A percentile compares a stretch with the other conserved stretches of the same genome.
phyloP scores from a whole-genome alignment of 345 rosid species.

The Cochlearia excelsa region DNA sequence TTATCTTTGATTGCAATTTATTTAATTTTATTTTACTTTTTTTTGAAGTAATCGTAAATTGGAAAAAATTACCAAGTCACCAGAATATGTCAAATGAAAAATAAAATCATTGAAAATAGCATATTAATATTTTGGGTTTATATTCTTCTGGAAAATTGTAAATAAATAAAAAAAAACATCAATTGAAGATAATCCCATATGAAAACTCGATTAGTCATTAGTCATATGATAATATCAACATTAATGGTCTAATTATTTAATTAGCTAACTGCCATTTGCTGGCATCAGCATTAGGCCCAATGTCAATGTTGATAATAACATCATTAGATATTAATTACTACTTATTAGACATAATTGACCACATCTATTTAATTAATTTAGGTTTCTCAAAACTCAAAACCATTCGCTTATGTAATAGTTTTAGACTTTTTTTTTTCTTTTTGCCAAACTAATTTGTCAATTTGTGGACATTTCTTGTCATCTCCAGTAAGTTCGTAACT shows the following conservation, averaged over 20 bases:
- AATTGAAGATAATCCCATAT: no score
- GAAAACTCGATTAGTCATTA: no score
- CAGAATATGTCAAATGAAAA: no score
- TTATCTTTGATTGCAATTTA: neutral
- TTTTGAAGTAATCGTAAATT: no score
- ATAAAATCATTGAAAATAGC: no score
- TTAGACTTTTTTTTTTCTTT: neutral
- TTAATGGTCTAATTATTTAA: constrained; percentile 20
- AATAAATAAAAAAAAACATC: no score
- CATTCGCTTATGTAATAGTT: neutral
- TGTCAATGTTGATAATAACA: constrained; percentile 16
- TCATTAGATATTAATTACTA: neutral
- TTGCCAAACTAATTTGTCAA: constrained; percentile 18
- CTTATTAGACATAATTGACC: constrained; percentile 13
- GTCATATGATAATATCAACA: neutral
- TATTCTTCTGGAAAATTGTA: no score
- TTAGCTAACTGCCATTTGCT: constrained; percentile 17
- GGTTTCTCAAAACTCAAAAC: neutral
- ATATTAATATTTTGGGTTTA: no score
- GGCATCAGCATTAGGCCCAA: constrained; percentile 19
- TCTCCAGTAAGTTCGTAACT: constrained; percentile 17
- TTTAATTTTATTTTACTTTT: no score
- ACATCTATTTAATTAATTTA: neutral
- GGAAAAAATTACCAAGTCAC: no score
- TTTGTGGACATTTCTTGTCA: constrained; percentile 20